phyloP scores from a whole-genome alignment of 2,329 filamentous ascomycete genomes.

The Tolypocladium pustulatum region DNA sequence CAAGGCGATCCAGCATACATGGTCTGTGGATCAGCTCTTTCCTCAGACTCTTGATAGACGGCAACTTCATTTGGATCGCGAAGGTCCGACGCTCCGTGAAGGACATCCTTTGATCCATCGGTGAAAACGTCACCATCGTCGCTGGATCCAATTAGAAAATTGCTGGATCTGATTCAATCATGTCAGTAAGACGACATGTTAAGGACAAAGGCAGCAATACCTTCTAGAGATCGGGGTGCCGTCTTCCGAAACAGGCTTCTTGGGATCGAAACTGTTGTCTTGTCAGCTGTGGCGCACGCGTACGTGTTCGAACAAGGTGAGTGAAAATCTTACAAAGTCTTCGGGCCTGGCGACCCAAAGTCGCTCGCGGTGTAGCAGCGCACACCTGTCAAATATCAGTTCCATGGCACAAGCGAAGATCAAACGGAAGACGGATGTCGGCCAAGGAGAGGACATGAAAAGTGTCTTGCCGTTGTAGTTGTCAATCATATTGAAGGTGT shows the following conservation, averaged over 20 bases:
- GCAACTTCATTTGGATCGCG: background rate
- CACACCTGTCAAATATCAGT: background rate
- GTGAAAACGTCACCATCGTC: conserved; percentile 11
- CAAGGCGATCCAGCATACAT: conserved; percentile 45
- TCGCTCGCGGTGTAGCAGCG: background rate
- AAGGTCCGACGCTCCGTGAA: background rate
- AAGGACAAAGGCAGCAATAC: background rate
- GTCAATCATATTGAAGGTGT: background rate
- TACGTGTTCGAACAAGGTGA: background rate
- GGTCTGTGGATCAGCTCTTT: conserved; percentile 35
- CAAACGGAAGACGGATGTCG: background rate
- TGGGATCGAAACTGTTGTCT: conserved; percentile 1
- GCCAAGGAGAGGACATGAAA: background rate
- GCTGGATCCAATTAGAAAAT: conserved; percentile 8
- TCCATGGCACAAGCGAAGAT: background rate
- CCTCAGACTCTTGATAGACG: conserved; percentile 1
- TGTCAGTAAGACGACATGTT: background rate
- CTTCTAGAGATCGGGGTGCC: conserved; percentile 2
- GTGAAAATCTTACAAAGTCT: background rate
- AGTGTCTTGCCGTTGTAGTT: background rate
- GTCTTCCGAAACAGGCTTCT: conserved; percentile 4
- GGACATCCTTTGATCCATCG: background rate
- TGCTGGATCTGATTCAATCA: background rate
- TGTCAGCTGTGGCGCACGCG: background rate
- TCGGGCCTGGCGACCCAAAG: background rate